Conservation (phyloP, 2,329 filamentous ascomycete species). For the Penicillium sp. region DNA sequence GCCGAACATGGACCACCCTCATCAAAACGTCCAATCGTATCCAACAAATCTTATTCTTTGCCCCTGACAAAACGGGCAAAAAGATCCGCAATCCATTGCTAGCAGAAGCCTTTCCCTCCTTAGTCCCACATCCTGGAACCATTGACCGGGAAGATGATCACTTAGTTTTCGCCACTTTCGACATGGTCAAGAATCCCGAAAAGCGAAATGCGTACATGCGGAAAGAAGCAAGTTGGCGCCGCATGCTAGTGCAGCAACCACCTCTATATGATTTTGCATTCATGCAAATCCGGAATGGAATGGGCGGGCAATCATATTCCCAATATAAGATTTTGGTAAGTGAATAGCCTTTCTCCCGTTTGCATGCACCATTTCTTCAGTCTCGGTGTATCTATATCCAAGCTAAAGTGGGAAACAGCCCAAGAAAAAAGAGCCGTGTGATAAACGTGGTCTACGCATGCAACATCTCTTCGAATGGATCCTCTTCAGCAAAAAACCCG, state of each 20-base stretch:
- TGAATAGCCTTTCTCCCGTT: no score
- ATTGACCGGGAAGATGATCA: neutral
- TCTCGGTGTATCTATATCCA: no score
- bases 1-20: constrained; percentile 1
- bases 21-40: constrained; percentile 4
- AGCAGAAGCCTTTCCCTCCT: neutral
- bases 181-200: neutral
- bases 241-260: constrained; percentile 11
- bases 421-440: no score
- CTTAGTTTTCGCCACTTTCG: neutral
- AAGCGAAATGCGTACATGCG: neutral
- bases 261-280: neutral
- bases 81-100: constrained; percentile 4
- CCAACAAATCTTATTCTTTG: constrained; percentile 10
- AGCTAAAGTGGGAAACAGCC: no score
- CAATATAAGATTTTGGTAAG: no score
- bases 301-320: no score
- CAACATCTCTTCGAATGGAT: no score
- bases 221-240: constrained; percentile 7
- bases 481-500: no score
- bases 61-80: constrained; percentile 1
- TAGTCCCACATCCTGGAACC: constrained; percentile 2
- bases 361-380: no score
- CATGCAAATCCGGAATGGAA: no score
- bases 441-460: no score